Evolutionary conservation across 2,329 filamentous ascomycete species (phyloP).

Genomic region (Didymella keratinophila): DNA sequence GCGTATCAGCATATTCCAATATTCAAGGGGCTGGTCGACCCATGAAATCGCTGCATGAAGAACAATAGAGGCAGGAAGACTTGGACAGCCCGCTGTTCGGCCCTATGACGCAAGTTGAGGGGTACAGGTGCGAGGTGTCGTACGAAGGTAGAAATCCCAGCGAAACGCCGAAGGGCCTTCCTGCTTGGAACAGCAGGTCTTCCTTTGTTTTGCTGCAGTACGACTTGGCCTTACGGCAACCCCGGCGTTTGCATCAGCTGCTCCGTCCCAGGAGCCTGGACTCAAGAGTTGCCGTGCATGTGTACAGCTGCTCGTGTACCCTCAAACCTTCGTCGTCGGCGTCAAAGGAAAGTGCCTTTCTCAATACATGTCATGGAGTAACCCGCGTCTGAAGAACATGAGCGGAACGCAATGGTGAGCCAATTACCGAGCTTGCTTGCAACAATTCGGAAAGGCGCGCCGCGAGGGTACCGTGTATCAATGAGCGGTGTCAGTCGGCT

Average conservation of each 20-base stretch:
- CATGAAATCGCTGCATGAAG: background rate
- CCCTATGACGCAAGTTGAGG: constrained; percentile 33
- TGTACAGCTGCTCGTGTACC: constrained; percentile 1
- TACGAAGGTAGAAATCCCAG: constrained; percentile 14
- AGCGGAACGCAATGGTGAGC: constrained; percentile 5
- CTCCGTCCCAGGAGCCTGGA: constrained; percentile 11
- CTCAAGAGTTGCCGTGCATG: constrained; percentile 6
- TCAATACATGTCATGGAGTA: background rate
- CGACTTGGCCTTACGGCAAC: constrained; percentile 2
- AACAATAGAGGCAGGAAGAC: constrained; percentile 2
- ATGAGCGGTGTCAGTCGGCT: constrained; percentile 37
- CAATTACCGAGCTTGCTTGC: constrained; percentile 20
- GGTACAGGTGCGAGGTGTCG: constrained; percentile 20
- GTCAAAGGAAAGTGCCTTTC: background rate
- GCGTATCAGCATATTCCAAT: background rate
- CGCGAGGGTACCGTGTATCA: constrained; percentile 18
- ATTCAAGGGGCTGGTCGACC: background rate
- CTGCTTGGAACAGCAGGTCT: constrained; percentile 9
- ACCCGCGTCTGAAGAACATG: background rate
- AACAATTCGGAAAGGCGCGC: constrained; percentile 21
- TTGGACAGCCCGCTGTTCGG: constrained; percentile 8
- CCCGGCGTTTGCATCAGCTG: constrained; percentile 9
- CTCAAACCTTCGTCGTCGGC: background rate
- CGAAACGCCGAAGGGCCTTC: constrained; percentile 11
- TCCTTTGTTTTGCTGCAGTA: constrained; percentile 8